Conservation (phyloP, 192 early-diverging fungal species). For the Entophlyctis helioformis region DNA sequence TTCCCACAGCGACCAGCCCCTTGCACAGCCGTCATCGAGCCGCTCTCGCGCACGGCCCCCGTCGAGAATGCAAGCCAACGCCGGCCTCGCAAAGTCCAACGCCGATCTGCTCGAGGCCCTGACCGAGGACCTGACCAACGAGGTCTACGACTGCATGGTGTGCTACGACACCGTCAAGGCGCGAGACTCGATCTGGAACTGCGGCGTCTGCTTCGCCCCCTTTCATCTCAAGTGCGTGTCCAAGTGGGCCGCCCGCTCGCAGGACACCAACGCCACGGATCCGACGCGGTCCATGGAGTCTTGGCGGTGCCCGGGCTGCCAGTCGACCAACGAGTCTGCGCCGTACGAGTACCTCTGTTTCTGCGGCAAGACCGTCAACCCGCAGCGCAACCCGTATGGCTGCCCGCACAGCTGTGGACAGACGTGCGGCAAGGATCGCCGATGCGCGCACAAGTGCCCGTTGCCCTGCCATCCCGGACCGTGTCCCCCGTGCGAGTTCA, state of each 20-base stretch:
- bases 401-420: constrained; percentile 81
- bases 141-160: constrained; percentile 90
- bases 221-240: constrained; percentile 82
- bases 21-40: too few relatives aligned
- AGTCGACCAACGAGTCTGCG: constrained; percentile 48
- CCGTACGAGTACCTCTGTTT: constrained; percentile 77
- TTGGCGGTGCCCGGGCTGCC: constrained; percentile 93
- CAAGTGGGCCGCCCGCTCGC: constrained; percentile 46
- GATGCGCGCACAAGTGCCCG: constrained; percentile 70
- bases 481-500: constrained; percentile 76
- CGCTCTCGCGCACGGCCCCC: too few relatives aligned
- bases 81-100: constrained; percentile 1
- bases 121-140: constrained; percentile 47
- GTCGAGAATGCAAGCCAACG: too few relatives aligned
- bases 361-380: constrained; percentile 70
- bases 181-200: constrained; percentile 70
- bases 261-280: not conserved
- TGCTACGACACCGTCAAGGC: constrained; percentile 77
- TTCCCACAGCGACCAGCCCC: too few relatives aligned
- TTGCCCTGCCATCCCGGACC: constrained; percentile 83
- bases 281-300: constrained; percentile 6
- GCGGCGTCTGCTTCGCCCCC: constrained; percentile 75
- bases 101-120: constrained; percentile 58
- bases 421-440: constrained; percentile 51
- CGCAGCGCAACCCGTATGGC: constrained; percentile 44